These are phyloP conservation scores for Trametopsis cervina DNA, from an alignment of 768 basidiomycete genomes.

Conservation along the genomic window DNA sequence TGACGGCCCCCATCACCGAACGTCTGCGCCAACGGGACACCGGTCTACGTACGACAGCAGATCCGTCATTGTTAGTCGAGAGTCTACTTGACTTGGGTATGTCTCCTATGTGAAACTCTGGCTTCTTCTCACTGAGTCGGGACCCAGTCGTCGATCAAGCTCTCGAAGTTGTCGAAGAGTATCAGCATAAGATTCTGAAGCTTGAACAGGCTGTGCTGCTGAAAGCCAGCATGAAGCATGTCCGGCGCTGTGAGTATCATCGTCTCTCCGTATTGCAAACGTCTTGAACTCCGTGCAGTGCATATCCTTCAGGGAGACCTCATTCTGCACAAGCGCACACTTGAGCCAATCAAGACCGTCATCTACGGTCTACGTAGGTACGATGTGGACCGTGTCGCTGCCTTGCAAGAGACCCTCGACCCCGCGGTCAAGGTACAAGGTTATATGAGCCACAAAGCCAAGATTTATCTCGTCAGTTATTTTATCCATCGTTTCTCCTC, in stretches of 20 bases:
- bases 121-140: too few species aligned
- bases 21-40: slow-evolving; percentile 55
- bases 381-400: slow-evolving; percentile 60
- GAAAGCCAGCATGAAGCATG: slow-evolving; percentile 53
- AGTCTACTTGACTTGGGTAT: slow-evolving; percentile 52
- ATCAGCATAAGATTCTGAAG: slow-evolving; percentile 53
- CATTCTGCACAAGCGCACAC: slow-evolving; percentile 64
- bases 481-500: background rate
- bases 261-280: background rate
- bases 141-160: slow-evolving; percentile 60
- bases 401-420: slow-evolving; percentile 36
- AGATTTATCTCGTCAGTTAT: slow-evolving; percentile 53
- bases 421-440: slow-evolving; percentile 37
- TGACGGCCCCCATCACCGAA: slow-evolving; percentile 50
- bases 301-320: slow-evolving; percentile 75
- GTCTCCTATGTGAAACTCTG: too few species aligned
- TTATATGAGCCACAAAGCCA: slow-evolving; percentile 62
- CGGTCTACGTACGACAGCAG: slow-evolving; percentile 52
- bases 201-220: slow-evolving; percentile 56
- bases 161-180: slow-evolving; percentile 62
- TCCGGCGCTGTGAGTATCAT: slow-evolving; percentile 42
- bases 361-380: slow-evolving; percentile 64
- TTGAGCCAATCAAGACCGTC: slow-evolving; percentile 64
- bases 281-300: slow-evolving; percentile 31
- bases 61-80: slow-evolving; percentile 64